phyloP scores from a whole-genome alignment of 2,329 filamentous ascomycete species.

The Penicillium sumatraense region DNA sequence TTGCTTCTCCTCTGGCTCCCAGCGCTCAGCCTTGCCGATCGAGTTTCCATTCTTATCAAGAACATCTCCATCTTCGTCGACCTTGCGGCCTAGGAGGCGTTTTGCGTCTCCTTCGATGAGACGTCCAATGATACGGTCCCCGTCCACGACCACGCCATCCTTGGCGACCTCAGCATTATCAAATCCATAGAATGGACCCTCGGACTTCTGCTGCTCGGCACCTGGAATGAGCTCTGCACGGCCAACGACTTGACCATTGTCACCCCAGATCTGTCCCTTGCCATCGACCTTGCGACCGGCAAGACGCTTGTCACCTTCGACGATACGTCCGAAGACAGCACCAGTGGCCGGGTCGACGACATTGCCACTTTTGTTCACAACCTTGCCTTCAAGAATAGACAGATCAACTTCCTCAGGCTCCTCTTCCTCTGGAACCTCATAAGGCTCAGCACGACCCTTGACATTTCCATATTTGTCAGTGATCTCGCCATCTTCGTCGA shows the following conservation, averaged over 20 bases:
- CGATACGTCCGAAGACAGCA: conserved; percentile 61
- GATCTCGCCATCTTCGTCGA: conserved; percentile 83
- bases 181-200: conserved; percentile 65
- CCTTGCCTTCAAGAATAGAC: conserved; percentile 64
- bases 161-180: conserved; percentile 61
- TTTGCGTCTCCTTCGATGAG: conserved; percentile 68
- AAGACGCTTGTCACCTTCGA: conserved; percentile 61
- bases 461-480: conserved; percentile 73
- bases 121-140: conserved; percentile 54
- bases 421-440: conserved; percentile 51
- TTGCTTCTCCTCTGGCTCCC: conserved; percentile 63
- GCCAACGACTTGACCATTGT: conserved; percentile 65
- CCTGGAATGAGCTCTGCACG: conserved; percentile 60
- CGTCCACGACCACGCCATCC: conserved; percentile 60
- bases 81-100: conserved; percentile 66
- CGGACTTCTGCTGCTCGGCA: conserved; percentile 50
- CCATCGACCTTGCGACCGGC: conserved; percentile 67
- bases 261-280: conserved; percentile 67
- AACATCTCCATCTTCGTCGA: conserved; percentile 72
- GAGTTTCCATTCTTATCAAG: conserved; percentile 70
- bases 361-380: conserved; percentile 67
- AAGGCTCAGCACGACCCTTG: conserved; percentile 64
- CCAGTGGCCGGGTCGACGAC: conserved; percentile 62
- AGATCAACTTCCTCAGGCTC: conserved; percentile 53
- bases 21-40: conserved; percentile 70